Conservation (phyloP, 108 stramenopile species). For the Conticribra weissflogii region DNA sequence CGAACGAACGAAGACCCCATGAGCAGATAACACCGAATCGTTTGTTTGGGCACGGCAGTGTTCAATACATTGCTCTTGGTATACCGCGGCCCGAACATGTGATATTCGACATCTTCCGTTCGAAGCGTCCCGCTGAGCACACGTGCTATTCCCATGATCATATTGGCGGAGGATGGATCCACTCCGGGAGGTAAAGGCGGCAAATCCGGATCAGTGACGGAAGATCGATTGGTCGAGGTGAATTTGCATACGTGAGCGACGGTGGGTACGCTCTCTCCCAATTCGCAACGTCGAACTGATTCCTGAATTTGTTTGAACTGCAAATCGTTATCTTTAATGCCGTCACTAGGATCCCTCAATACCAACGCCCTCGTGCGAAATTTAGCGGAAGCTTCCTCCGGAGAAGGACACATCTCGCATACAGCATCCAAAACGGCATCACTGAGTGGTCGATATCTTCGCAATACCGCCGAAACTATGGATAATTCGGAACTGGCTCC, state of each 20-base stretch:
- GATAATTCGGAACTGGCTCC: constrained; percentile 75
- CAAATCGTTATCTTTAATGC: constrained; percentile 2
- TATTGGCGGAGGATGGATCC: constrained; percentile 26
- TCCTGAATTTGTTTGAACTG: constrained; percentile 53
- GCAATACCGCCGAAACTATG: constrained; percentile 67
- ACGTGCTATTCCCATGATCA: constrained; percentile 81
- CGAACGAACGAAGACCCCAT: constrained; percentile 88
- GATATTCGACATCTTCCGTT: constrained; percentile 65
- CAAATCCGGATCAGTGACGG: constrained; percentile 73
- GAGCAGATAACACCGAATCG: constrained; percentile 73
- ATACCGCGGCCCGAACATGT: constrained; percentile 81
- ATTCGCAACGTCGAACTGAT: constrained; percentile 64
- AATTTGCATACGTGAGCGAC: constrained; percentile 89
- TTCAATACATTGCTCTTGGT: constrained; percentile 8
- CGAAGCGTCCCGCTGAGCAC: constrained; percentile 74
- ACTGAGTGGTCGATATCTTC: constrained; percentile 83
- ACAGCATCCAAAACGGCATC: constrained; percentile 75
- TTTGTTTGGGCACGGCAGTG: constrained; percentile 43
- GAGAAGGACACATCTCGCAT: constrained; percentile 78
- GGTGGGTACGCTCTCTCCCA: constrained; percentile 47
- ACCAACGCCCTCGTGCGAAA: constrained; percentile 69
- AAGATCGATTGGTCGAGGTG: constrained; percentile 54
- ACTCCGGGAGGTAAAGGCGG: constrained; percentile 21
- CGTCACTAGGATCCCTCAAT: constrained; percentile 49
- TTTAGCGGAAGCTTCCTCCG: constrained; percentile 52